Base-by-base conservation (phyloP, 2,329 filamentous ascomycete species). In the Bipolaris gigantea region DNA sequence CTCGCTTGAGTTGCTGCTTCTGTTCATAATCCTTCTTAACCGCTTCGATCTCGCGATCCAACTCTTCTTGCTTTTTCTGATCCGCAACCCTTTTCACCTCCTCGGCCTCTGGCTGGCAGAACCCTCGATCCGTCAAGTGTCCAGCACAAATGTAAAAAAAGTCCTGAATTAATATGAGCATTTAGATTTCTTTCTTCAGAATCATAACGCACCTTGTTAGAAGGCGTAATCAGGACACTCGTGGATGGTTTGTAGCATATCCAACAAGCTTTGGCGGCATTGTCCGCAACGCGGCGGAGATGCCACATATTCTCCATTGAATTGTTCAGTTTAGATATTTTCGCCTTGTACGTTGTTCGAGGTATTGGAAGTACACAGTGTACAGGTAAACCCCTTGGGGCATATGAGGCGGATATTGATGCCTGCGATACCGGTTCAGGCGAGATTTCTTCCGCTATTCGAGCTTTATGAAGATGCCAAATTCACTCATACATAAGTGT, bases 131-230 rank as follows among this genome's bases (percentile, higher is more conserved):
- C 67, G 89, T 90, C 8, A 97, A 79, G 74, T 99, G 94, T 30
- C 83, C 80, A 5, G 86, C 81, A 66, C 94, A 99, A 40, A 95
- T 84, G 72, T 95, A 97, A 78, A 99, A 97, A 76, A 92, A 95
- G 72, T 96, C 92, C 85, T 87, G 59, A 16, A 36, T 57, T 40
- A 58, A 42, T 8, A 48, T 21, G 23, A 18, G 4, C 18, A 18
- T 9, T 30, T 35, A 18, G 1, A 4, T 15, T 32, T n/a, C 13
- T 5, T 32, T 25, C n/a, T 15, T 5, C 18, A 49, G 46, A 32
- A 25, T 15, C 11, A 16, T 49, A 48, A 33, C 44, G 64, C 77
- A 94, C 92, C 85, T 93, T 94, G 68, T 90, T 92, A 67, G 95
- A 92, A 0, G 89, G 85, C 8, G 92, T 95, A 63, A 96, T 90